Evolutionary conservation across 1,139 yeast species (phyloP).

Genomic region (Lodderomyces oxycetoniae): DNA sequence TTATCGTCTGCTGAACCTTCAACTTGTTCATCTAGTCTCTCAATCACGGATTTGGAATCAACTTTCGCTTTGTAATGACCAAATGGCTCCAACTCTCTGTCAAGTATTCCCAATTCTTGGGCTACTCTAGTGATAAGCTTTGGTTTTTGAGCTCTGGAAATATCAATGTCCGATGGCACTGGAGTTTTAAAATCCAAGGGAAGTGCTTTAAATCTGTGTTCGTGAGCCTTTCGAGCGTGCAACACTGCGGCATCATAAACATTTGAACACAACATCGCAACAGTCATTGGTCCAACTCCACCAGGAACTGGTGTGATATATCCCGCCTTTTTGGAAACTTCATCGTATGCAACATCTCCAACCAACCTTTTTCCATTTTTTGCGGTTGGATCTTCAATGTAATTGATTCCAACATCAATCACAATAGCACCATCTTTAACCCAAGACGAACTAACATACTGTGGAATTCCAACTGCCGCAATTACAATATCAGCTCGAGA

Average conservation of each 20-base stretch:
- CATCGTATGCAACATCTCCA: conserved; percentile 70
- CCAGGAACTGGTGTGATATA: conserved; percentile 76
- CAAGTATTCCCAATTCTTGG: conserved; percentile 57
- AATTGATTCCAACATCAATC: conserved; percentile 78
- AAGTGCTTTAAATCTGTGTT: conserved; percentile 43
- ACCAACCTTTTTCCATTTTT: conserved; percentile 65
- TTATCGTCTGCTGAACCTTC: conserved; percentile 40
- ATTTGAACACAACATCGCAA: conserved; percentile 72
- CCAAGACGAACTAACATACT: conserved; percentile 69
- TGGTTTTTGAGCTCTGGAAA: conserved; percentile 69
- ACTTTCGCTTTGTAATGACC: conserved; percentile 77
- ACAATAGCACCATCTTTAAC: conserved; percentile 64
- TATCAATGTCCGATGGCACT: conserved; percentile 73
- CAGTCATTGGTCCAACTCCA: conserved; percentile 90
- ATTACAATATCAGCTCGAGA: conserved; percentile 65
- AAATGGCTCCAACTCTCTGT: conserved; percentile 61
- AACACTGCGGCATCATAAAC: conserved; percentile 62
- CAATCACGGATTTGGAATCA: conserved; percentile 48
- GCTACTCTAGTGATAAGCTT: conserved; percentile 62
- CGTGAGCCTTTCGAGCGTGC: conserved; percentile 46
- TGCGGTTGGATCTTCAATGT: conserved; percentile 56
- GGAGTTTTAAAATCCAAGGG: conserved; percentile 49
- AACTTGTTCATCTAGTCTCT: conserved; percentile 53
- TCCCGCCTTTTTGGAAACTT: conserved; percentile 53
- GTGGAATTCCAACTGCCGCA: conserved; percentile 73